Evolutionary conservation across 2,329 filamentous ascomycete genomes (phyloP), one percentile per base, ranked within the genome.

Genomic region (Ophiobolus disseminans): DNA sequence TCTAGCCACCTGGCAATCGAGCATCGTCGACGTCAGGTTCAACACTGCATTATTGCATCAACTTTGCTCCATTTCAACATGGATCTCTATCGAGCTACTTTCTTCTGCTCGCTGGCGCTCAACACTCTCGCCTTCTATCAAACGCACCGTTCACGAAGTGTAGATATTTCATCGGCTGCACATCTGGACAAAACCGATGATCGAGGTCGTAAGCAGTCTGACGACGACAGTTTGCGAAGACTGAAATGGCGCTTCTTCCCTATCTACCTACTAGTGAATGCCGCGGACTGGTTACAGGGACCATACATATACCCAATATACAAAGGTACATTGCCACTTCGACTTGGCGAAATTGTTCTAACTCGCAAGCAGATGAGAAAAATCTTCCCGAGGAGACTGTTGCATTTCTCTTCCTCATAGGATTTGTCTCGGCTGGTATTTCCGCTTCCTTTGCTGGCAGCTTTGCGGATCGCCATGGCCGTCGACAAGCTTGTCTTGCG

Each of bases 261-360:
- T n/a, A 75, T 76, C 6, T 79, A 78, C 41, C 60, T 71, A 8
- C 62, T 79, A 7, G 76, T 75, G 8, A 73, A 75, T 54, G 74
- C 73, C 23, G 75, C 77, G 14, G 77, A 79, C 54, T 80, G 77
- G 76, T 62, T 79, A 3, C 76, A 80, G 63, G 75, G 78, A 1
- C 78, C 78, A 4, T 78, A 80, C 42, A 77, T 80, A 31, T 82
- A 82, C 56, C 77, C 78, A 3, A 75, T 81, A 8, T 82, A 81
- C 69, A 80, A 78, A 65, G 76, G 67, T 67, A 35, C 10, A 54
- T 43, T 19, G 17, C 16, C 8, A 14, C 30, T 11, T 10, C 3
- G 25, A 17, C 11, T 1, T 22, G 5, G 5, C n/a, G 13, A 14
- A 16, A 11, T 10, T 28, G 5, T 11, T 28, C 55, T 62, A 32